Conservation (phyloP, 1,284 basidiomycete species). For the Boletellus sp. region DNA sequence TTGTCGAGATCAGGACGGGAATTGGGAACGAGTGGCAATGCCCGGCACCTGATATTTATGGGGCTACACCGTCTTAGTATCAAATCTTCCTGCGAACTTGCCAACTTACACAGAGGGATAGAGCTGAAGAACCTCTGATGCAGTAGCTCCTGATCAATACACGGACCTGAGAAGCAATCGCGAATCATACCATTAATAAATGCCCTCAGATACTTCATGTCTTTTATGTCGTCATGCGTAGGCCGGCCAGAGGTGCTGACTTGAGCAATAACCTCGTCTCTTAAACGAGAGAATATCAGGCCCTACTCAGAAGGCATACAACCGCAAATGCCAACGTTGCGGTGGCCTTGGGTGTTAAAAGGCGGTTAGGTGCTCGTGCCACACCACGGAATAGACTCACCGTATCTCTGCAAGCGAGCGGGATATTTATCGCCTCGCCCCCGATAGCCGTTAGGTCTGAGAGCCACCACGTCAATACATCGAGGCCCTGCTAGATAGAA, state of each 20-base stretch:
- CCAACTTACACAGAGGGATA: slow-evolving; percentile 53
- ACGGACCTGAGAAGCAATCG: not conserved
- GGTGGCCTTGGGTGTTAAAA: slow-evolving; percentile 39
- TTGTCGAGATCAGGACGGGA: slow-evolving; percentile 21
- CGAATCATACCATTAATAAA: slow-evolving; percentile 49
- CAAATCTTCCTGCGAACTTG: not conserved
- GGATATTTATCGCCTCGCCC: slow-evolving; percentile 41
- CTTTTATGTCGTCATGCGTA: slow-evolving; percentile 48
- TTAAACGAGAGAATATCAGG: slow-evolving; percentile 46
- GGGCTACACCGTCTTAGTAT: slow-evolving; percentile 36
- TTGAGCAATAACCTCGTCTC: slow-evolving; percentile 48
- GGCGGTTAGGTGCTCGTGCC: no score
- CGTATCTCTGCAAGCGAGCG: slow-evolving; percentile 42
- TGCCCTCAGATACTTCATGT: slow-evolving; percentile 56
- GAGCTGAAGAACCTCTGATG: slow-evolving; percentile 52
- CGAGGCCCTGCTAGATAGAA: not conserved
- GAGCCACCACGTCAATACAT: slow-evolving; percentile 3
- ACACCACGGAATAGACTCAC: slow-evolving; percentile 26
- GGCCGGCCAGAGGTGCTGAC: slow-evolving; percentile 44
- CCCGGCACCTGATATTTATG: slow-evolving; percentile 41
- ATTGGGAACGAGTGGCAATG: not conserved
- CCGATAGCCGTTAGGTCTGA: slow-evolving; percentile 34
- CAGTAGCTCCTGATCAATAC: slow-evolving; percentile 1
- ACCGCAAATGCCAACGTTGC: slow-evolving; percentile 48
- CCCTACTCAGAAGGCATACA: slow-evolving; percentile 55